Evolutionary conservation across 305 asterid genomes (phyloP).

Genomic region (Fraxinus velutina): DNA sequence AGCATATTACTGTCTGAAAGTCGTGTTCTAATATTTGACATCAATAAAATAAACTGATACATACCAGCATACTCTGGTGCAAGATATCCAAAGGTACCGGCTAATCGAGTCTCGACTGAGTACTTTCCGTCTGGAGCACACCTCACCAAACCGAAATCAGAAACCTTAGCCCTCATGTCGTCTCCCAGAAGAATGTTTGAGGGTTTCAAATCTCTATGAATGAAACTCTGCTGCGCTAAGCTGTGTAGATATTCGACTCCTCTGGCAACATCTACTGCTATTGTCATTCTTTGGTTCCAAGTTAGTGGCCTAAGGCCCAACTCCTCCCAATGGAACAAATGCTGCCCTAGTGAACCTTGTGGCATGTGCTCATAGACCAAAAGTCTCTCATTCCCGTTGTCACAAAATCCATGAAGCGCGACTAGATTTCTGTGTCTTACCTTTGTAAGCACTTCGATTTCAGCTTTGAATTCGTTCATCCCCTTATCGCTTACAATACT

Average conservation of each 20-base stretch:
- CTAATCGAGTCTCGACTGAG: slow-evolving; percentile 65
- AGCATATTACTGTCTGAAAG: not conserved
- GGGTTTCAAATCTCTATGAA: slow-evolving; percentile 85
- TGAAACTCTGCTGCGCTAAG: slow-evolving; percentile 67
- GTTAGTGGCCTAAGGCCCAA: slow-evolving; percentile 32
- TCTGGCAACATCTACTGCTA: slow-evolving; percentile 78
- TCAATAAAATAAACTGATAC: not conserved
- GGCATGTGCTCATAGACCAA: slow-evolving; percentile 84
- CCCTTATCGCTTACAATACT: slow-evolving; percentile 40
- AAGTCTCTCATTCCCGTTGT: slow-evolving; percentile 59
- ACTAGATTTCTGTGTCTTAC: slow-evolving; percentile 73
- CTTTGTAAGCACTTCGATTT: slow-evolving; percentile 70
- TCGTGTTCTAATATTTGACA: not conserved
- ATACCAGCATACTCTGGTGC: slow-evolving; percentile 92
- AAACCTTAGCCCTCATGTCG: slow-evolving; percentile 81
- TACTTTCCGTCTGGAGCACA: slow-evolving; percentile 54
- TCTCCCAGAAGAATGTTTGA: slow-evolving; percentile 77
- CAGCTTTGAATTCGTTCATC: slow-evolving; percentile 60
- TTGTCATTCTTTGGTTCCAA: slow-evolving; percentile 61
- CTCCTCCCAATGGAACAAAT: slow-evolving; percentile 42
- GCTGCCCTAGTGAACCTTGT: slow-evolving; percentile 63
- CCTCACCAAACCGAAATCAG: slow-evolving; percentile 85
- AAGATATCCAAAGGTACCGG: slow-evolving; percentile 92
- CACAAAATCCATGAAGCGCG: slow-evolving; percentile 70
- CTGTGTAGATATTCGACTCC: slow-evolving; percentile 83